Evolutionary conservation across 306 rosid genomes (phyloP), one percentile per base, ranked within the genome.

Genomic region (Neltuma alba): DNA sequence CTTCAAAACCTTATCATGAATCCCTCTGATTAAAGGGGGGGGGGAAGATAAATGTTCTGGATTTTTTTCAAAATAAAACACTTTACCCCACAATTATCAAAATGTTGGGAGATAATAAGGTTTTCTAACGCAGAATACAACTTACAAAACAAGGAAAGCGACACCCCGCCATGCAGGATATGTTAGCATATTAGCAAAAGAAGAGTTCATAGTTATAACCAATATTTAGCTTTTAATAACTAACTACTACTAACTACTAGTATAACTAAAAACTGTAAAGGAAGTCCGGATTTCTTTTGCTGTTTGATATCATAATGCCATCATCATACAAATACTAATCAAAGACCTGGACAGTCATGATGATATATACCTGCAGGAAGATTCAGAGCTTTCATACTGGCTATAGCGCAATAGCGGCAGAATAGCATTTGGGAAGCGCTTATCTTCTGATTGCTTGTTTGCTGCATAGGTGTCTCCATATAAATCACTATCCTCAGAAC

Each of bases 311-410:
- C 45, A 68, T 68, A 40, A 71, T 74, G 79, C 28, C n/a, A 25
- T 25, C 25, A 34, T 80, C 45, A 60, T 42, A 67, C 38, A 28
- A 70, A 50, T 58, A 67, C 83, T 55, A 15, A 78, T 76, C 38
- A 75, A 70, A 79, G 52, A 76, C 66, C 75, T 5, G 69, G 74
- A 76, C 12, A 76, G 80, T 47, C n/a, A 86, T 50, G 62, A 72
- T 79, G 36, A 63, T 78, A 66, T 31, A 42, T 90, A 96, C 99
- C 99, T 96, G 81, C 92, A 89, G 78, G 99, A 93, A 77, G 99
- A 93, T 63, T 96, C 99, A 63, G 99, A 96, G 85, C 99, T 96
- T 91, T 93, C 99, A 82, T 93, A 93, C 79, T 96, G 99, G 88
- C 76, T 84, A 83, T 83, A 50, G 37, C 98, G 97, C 82, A 96